These are phyloP conservation scores for Tilletia walkeri DNA, from an alignment of 1,284 basidiomycete genomes.

Conservation along the genomic window DNA sequence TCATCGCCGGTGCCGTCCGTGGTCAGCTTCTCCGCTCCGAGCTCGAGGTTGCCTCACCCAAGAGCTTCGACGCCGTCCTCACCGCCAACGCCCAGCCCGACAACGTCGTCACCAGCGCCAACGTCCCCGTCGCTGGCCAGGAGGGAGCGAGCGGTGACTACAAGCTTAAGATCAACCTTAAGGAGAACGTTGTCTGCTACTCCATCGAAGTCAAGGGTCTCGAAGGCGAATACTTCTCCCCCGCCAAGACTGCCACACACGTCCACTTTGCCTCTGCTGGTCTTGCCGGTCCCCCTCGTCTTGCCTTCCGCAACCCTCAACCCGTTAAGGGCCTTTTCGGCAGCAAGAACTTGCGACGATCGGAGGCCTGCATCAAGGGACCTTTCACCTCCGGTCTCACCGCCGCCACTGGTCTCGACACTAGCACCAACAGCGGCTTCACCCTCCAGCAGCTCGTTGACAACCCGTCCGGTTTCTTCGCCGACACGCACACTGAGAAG, in stretches of 20 bases:
- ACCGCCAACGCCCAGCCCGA: slow-evolving; percentile 17
- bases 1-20: slow-evolving; percentile 54
- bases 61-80: slow-evolving; percentile 21
- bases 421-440: slow-evolving; percentile 27
- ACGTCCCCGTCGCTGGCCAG: slow-evolving; percentile 18
- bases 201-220: slow-evolving; percentile 22
- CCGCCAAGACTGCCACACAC: slow-evolving; percentile 31
- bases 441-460: slow-evolving; percentile 22
- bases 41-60: slow-evolving; percentile 21
- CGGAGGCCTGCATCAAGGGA: slow-evolving; percentile 23
- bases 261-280: slow-evolving; percentile 25
- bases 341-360: slow-evolving; percentile 5
- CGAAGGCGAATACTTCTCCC: slow-evolving; percentile 28
- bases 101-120: slow-evolving; percentile 23
- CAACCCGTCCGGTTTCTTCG: slow-evolving; percentile 24
- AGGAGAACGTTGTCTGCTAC: slow-evolving; percentile 30
- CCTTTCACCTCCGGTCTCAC: slow-evolving; percentile 31
- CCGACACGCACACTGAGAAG: slow-evolving; percentile 27
- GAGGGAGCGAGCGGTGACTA: slow-evolving; percentile 18
- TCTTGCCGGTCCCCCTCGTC: slow-evolving; percentile 23
- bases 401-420: slow-evolving; percentile 24
- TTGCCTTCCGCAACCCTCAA: slow-evolving; percentile 29
- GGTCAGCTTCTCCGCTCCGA: slow-evolving; percentile 48
- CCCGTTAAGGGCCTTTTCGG: slow-evolving; percentile 11
- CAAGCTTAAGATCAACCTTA: slow-evolving; percentile 25